phyloP scores from a whole-genome alignment of 1,284 basidiomycete genomes.

The Neolentinus lepideus region DNA sequence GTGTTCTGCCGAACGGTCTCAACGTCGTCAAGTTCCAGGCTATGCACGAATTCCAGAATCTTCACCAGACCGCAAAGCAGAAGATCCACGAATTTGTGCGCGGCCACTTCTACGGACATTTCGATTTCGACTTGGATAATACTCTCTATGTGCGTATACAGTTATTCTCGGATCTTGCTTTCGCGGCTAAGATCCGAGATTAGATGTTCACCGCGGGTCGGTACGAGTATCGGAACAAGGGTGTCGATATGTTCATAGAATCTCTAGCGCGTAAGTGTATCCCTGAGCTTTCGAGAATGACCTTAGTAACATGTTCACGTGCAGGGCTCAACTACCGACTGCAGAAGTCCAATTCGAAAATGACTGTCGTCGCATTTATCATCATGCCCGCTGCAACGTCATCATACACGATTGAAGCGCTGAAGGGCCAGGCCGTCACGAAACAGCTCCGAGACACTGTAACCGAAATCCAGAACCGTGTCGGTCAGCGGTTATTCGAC shows the following conservation, averaged over 20 bases:
- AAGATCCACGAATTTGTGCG: conserved; percentile 98
- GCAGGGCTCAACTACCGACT: conserved; percentile 80
- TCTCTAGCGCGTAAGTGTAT: conserved; percentile 70
- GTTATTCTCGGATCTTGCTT: not conserved
- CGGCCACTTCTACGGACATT: conserved; percentile 98
- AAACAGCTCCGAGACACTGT: conserved; percentile 95
- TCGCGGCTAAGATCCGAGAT: not conserved
- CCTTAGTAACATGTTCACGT: not conserved
- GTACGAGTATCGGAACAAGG: conserved; percentile 99
- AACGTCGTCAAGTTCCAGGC: conserved; percentile 97
- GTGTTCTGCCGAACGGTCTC: conserved; percentile 95
- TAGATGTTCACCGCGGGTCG: conserved; percentile 97
- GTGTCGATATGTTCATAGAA: conserved; percentile 99
- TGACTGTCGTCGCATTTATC: conserved; percentile 94
- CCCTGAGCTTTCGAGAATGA: not conserved
- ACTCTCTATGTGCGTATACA: conserved; percentile 74
- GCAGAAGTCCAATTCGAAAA: conserved; percentile 72
- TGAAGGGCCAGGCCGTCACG: conserved; percentile 97
- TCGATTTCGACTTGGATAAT: conserved; percentile 93
- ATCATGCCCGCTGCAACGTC: conserved; percentile 97
- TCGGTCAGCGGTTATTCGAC: conserved; percentile 90
- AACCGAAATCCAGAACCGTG: conserved; percentile 87
- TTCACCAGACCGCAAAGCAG: conserved; percentile 86
- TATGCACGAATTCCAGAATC: conserved; percentile 96
- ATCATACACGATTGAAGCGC: conserved; percentile 95